Base-by-base conservation (phyloP, 345 rosid species). In the Salix suchowensis region DNA sequence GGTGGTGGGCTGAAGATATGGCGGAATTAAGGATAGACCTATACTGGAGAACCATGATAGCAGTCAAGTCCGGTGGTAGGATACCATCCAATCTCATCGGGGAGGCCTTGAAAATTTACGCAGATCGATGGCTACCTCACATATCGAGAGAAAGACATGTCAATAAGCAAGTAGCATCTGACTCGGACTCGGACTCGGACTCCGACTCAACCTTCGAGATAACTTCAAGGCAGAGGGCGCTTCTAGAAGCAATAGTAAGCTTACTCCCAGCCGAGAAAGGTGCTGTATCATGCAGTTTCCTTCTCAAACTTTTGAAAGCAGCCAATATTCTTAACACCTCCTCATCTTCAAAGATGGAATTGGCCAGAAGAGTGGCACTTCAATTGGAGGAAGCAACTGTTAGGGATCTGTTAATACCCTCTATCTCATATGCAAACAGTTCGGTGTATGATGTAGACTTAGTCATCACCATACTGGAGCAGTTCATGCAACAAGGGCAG, bases 1-100 rank as follows among this genome's bases (percentile, higher is more conserved):
- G 93, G 16, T 96, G 98, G 99, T 96, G 99, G 99, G 99, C 93
- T 67, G 96, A 96, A 79, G 99, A 96, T 79, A 85, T 96, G 39
- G 98, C 98, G 1, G 99, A 96, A 82, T 76, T 96, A 74, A 84
- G 97, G 39, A 89, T 96, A 44, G 97, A 93, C 84, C 86, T 93
- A 30, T 96, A 93, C 46, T 96, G 97, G 99, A 91, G 97, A 82
- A 87, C 90, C 46, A 90, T 93, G 97, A 84, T 92, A 64, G 96
- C 93, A 18, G 82, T 96, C 42, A 96, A 96, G 80, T 89, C 99
- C 9, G 91, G 94, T 32, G 94, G 93, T 18, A 92, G 82, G 77
- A 84, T 91, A 62, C 89, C 96, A 4, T 75, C 91, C 2, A 87
- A 69, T 77, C 89, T 96, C 23, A 72, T 92, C 0, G 98, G 99